phyloP scores from a whole-genome alignment of 225 moss, liverwort and hornwort genomes.

The Pseudoscleropodium purum region DNA sequence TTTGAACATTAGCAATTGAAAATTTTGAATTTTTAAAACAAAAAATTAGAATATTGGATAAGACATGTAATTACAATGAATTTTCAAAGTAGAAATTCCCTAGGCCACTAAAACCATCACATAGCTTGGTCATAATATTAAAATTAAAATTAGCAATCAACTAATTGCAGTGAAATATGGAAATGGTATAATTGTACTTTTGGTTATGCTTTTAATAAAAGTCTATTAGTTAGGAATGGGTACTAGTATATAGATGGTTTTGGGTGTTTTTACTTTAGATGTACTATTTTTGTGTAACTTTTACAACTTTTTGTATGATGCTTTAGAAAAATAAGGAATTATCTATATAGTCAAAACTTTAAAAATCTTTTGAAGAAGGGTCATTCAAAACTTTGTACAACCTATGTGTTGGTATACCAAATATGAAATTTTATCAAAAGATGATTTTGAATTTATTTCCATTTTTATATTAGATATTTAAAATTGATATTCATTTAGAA shows the following conservation, averaged over 20 bases:
- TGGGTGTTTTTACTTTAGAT: neutral
- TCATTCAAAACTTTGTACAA: neutral
- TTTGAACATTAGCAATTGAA: neutral
- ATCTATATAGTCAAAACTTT: neutral
- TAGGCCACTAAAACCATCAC: accelerated
- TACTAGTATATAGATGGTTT: accelerated
- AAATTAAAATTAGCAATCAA: neutral
- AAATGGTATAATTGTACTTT: neutral
- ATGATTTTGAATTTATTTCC: neutral
- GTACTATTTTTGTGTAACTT: neutral
- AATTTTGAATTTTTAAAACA: neutral
- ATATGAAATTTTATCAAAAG: neutral
- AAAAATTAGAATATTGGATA: neutral
- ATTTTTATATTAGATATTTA: too few species aligned
- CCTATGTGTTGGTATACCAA: too few species aligned
- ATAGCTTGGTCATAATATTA: neutral
- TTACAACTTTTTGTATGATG: neutral
- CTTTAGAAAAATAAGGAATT: neutral
- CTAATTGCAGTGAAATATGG: accelerated
- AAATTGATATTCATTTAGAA: neutral
- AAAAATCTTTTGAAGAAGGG: neutral
- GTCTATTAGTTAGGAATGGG: neutral
- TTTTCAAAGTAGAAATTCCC: neutral
- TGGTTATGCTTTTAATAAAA: neutral
- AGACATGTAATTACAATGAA: neutral